Conservation (phyloP, 2,329 filamentous ascomycete genomes). For the Diaporthe helianthi region DNA sequence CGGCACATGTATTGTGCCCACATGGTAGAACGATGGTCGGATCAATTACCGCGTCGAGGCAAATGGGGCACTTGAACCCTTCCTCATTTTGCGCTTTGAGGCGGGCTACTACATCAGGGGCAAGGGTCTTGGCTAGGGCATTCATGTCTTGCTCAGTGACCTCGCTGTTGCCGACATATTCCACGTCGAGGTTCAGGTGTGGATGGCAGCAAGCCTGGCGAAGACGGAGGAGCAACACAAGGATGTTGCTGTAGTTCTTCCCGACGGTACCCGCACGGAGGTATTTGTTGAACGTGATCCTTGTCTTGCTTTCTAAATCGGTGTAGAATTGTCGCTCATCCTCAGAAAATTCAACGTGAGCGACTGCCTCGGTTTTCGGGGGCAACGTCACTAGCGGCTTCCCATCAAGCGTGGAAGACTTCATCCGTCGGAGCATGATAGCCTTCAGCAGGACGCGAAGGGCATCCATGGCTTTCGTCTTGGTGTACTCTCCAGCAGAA, state of each 20-base stretch:
- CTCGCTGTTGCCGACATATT: constrained; percentile 51
- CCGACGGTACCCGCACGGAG: constrained; percentile 72
- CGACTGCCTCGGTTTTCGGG: constrained; percentile 65
- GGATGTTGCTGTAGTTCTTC: constrained; percentile 78
- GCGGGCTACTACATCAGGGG: constrained; percentile 67
- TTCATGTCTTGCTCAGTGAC: constrained; percentile 52
- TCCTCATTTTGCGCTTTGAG: constrained; percentile 58
- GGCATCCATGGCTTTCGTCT: constrained; percentile 70
- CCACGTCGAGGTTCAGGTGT: constrained; percentile 64
- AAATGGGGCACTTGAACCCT: constrained; percentile 81
- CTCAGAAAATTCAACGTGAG: constrained; percentile 70
- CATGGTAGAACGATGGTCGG: constrained; percentile 83
- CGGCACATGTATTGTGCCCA: constrained; percentile 79
- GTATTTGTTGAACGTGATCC: constrained; percentile 79
- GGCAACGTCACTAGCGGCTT: constrained; percentile 76
- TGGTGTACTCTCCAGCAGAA: constrained; percentile 53
- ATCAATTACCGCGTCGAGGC: constrained; percentile 77
- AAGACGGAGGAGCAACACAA: constrained; percentile 81
- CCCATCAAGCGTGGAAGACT: constrained; percentile 79
- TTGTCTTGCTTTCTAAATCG: constrained; percentile 70
- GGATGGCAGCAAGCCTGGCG: constrained; percentile 84
- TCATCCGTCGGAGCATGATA: constrained; percentile 82
- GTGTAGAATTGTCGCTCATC: constrained; percentile 72
- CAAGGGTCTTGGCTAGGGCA: constrained; percentile 62
- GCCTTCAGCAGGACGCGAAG: constrained; percentile 80